phyloP scores from a whole-genome alignment of 2,329 filamentous ascomycete species.

The Hypoxylon sp. region DNA sequence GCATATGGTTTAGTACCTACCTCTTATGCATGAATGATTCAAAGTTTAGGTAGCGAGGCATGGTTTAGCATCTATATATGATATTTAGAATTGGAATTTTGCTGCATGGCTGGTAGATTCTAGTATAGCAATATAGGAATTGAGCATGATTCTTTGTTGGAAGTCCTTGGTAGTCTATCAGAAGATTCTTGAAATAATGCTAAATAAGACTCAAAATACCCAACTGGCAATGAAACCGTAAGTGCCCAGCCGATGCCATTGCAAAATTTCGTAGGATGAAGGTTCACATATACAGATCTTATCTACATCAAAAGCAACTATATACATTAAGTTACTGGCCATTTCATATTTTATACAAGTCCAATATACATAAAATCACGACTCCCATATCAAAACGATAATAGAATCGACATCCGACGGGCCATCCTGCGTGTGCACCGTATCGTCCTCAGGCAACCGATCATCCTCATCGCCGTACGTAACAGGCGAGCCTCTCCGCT shows the following conservation, averaged over 20 bases:
- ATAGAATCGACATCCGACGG: constrained; percentile 57
- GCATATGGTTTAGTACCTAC: neutral
- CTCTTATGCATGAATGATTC: constrained; percentile 6
- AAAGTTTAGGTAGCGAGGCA: constrained; percentile 5
- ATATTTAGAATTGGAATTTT: constrained; percentile 21
- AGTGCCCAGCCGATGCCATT: neutral
- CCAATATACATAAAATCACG: neutral
- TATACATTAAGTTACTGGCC: constrained; percentile 3
- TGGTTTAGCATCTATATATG: constrained; percentile 19
- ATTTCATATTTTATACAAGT: neutral
- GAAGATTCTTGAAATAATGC: neutral
- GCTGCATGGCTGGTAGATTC: constrained; percentile 13
- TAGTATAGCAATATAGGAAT: constrained; percentile 14
- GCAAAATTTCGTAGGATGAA: neutral
- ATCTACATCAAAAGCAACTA: constrained; percentile 6
- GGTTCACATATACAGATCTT: neutral
- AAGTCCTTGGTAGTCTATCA: neutral
- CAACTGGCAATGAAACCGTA: neutral
- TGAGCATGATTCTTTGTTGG: neutral
- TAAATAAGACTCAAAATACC: neutral
- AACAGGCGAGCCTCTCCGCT: constrained; percentile 45
- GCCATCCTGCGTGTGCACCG: constrained; percentile 48
- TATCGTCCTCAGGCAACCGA: constrained; percentile 41
- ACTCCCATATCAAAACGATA: constrained; percentile 60
- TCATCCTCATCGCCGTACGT: constrained; percentile 43